These are phyloP conservation scores for Cryptosporidium felis DNA, from an alignment of 169 alveolate genomes.

Conservation along the genomic window DNA sequence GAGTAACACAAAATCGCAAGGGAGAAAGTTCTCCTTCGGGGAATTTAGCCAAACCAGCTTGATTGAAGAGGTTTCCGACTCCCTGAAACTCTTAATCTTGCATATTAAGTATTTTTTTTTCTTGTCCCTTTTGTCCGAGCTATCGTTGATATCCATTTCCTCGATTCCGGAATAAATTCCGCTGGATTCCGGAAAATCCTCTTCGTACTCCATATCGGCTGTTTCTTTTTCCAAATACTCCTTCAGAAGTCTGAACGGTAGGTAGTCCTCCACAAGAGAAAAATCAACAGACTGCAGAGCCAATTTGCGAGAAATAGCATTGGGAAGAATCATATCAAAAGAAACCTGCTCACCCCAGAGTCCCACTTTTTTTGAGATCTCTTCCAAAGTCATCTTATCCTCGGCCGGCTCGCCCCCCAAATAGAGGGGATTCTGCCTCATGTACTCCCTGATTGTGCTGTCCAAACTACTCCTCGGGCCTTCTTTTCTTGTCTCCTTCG, in stretches of 20 bases:
- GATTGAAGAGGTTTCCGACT: conserved; percentile 12
- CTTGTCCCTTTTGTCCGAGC: background rate
- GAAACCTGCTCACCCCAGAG: conserved; percentile 64
- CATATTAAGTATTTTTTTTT: background rate
- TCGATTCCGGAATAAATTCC: background rate
- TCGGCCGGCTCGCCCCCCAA: background rate
- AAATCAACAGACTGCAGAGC: conserved; percentile 3
- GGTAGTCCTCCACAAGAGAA: conserved; percentile 13
- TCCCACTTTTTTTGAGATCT: conserved; percentile 3
- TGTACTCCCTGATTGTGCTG: conserved; percentile 25
- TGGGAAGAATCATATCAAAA: conserved; percentile 46
- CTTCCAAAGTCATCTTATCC: background rate
- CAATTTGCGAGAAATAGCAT: conserved; percentile 50
- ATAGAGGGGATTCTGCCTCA: conserved; percentile 1
- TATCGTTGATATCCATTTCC: conserved; percentile 30
- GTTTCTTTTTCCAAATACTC: background rate
- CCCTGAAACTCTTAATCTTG: conserved; percentile 7
- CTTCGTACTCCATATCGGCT: background rate
- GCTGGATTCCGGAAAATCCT: background rate
- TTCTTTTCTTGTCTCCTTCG: background rate
- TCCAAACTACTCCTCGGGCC: background rate
- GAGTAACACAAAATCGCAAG: conserved; percentile 26
- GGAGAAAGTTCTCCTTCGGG: conserved; percentile 26
- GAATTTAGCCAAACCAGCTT: conserved; percentile 42
- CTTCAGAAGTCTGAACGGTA: conserved; percentile 6